These are phyloP conservation scores for Solanum bulbocastanum DNA, from an alignment of 257 asterid species.

Conservation along the genomic window DNA sequence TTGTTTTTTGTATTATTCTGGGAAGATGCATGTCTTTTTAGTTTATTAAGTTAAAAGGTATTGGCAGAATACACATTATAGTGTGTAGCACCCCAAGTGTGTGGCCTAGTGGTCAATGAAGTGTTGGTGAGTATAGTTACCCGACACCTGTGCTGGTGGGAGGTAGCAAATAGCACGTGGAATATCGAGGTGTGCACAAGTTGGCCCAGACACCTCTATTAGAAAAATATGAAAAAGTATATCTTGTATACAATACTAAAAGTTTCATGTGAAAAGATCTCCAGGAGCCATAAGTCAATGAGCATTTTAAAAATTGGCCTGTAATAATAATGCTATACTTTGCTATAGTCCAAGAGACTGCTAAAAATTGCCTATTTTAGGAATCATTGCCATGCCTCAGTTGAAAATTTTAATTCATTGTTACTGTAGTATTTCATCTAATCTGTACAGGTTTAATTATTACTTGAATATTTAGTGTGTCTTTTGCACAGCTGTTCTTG, in stretches of 20 bases:
- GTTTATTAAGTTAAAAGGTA: neutral
- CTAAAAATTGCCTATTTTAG: neutral
- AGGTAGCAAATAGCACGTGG: neutral
- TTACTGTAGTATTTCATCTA: neutral
- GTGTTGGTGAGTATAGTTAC: neutral
- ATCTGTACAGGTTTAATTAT: neutral
- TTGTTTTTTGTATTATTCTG: neutral
- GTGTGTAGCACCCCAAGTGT: neutral
- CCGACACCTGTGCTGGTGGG: neutral
- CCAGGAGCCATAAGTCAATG: neutral
- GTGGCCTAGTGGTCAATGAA: neutral
- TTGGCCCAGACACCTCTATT: neutral
- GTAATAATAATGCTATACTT: neutral
- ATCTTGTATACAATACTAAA: neutral
- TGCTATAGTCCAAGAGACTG: neutral
- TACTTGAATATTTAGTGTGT: neutral
- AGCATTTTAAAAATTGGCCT: neutral
- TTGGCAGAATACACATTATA: neutral
- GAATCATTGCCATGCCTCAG: neutral
- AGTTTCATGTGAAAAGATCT: neutral
- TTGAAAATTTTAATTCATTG: neutral
- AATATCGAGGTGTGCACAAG: neutral
- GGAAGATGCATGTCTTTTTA: neutral
- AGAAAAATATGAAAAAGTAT: neutral
- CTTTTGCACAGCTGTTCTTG: neutral